Evolutionary conservation across 176 grass and related monocot species (phyloP), one percentile per base, ranked within the genome.

Genomic region (Cenchrus purpureus): DNA sequence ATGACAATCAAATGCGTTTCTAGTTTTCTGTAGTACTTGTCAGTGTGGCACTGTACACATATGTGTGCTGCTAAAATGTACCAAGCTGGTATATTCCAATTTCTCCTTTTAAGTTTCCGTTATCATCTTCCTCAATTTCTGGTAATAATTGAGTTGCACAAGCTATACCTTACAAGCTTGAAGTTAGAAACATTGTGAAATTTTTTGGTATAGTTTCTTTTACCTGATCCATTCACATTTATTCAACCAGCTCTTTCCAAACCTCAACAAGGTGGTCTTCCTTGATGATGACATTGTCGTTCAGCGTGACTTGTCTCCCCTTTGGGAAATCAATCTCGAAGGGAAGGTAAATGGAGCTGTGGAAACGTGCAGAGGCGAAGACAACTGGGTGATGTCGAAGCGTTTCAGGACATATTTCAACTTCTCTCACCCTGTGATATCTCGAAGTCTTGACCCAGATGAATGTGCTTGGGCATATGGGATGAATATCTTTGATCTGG

Each of bases 361-460:
- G 34, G 89, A 94, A 79, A 97, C 94, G 5, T 97, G 94, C 83
- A 94, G 79, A 84, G 94, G 94, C 34, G 85, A 90, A 83, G 94
- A 97, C 72, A 94, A 19, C 74, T 97, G 94, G 94, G 94, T 97
- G 83, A 97, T 97, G 94, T 92, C 94, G 76, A 97, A 97, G 78
- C 80, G 82, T 76, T 97, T 97, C 72, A 94, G 87, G 83, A 97
- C 94, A 48, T 97, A 97, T 89, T 97, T 97, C 83, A 97, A 97
- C 72, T 97, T 97, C 83, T 94, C 94, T 45, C 94, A 97, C 52
- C 94, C 94, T 42, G 76, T 92, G 68, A 90, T 97, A 87, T 83
- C 77, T 66, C 86, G 55, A 52, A 94, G 88, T 88, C 86, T 97
- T 82, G 94, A 97, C 75, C 94, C 91, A 71, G 78, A 97, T 77